phyloP scores from a whole-genome alignment of 306 rosid species.

The Castanospermum australe region DNA sequence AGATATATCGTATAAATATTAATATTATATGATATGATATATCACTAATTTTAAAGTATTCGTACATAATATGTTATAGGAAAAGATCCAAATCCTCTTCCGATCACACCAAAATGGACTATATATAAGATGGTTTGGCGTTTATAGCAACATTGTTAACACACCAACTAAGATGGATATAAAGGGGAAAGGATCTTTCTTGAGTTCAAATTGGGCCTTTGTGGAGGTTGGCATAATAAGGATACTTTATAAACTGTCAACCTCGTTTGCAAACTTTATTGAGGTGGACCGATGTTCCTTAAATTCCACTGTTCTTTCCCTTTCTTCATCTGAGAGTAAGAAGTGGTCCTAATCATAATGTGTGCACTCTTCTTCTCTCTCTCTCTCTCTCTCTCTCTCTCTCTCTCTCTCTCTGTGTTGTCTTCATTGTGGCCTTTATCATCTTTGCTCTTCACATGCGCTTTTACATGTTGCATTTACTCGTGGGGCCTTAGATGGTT shows the following conservation, averaged over 20 bases:
- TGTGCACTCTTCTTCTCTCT: slow-evolving; percentile 41
- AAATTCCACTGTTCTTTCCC: slow-evolving; percentile 57
- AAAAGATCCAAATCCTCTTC: no score
- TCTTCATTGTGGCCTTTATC: slow-evolving; percentile 46
- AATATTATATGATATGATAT: no score
- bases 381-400: no score
- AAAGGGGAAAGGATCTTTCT: neutral
- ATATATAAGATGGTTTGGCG: slow-evolving; percentile 3
- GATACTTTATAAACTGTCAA: slow-evolving; percentile 52
- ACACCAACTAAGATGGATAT: neutral
- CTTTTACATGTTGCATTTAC: slow-evolving; percentile 65
- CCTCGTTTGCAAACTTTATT: slow-evolving; percentile 58
- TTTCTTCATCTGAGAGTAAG: slow-evolving; percentile 29
- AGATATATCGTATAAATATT: no score
- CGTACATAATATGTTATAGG: no score
- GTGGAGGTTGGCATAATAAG: slow-evolving; percentile 22
- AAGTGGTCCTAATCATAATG: slow-evolving; percentile 54
- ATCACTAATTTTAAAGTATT: no score
- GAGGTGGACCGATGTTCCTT: slow-evolving; percentile 71
- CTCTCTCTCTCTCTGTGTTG: slow-evolving; percentile 24
- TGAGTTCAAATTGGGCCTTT: slow-evolving; percentile 14
- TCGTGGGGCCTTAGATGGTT: slow-evolving; percentile 55
- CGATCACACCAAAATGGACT: slow-evolving; percentile 28
- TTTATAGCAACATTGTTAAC: slow-evolving; percentile 18
- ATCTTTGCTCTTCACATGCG: slow-evolving; percentile 55